These are phyloP conservation scores for Saccharomycodes ludwigii DNA, from an alignment of 805 yeast genomes.

Conservation along the genomic window DNA sequence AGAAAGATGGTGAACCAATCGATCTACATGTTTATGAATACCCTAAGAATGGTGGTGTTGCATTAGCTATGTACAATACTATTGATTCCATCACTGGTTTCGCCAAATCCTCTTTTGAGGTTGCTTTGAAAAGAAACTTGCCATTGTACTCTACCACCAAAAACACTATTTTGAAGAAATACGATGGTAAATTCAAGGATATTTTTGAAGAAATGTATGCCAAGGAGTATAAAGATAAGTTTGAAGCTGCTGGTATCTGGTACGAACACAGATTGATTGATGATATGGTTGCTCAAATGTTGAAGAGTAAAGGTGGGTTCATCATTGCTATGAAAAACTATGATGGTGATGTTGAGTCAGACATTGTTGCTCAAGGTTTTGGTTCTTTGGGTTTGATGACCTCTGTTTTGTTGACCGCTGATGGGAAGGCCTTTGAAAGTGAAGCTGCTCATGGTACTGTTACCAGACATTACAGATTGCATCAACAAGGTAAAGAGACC, in stretches of 20 bases:
- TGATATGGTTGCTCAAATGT: conserved; percentile 98
- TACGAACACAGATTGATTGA: conserved; percentile 94
- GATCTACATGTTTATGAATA: conserved; percentile 32
- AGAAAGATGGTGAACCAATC: conserved; percentile 26
- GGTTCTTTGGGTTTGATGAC: conserved; percentile 97
- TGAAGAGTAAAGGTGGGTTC: conserved; percentile 89
- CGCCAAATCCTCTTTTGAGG: conserved; percentile 84
- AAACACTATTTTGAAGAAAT: conserved; percentile 86
- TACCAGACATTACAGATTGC: conserved; percentile 91
- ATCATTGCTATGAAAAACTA: conserved; percentile 95
- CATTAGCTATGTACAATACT: conserved; percentile 90
- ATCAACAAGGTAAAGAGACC: conserved; percentile 94
- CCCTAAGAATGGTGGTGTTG: conserved; percentile 58
- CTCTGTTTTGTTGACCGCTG: conserved; percentile 92
- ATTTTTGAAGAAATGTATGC: conserved; percentile 77
- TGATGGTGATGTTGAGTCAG: conserved; percentile 96
- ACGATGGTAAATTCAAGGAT: conserved; percentile 94
- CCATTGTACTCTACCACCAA: conserved; percentile 84
- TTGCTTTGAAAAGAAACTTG: conserved; percentile 68
- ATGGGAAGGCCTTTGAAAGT: conserved; percentile 87
- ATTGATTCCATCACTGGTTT: conserved; percentile 82
- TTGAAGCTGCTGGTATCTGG: conserved; percentile 80
- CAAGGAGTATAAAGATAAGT: conserved; percentile 49
- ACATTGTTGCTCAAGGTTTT: conserved; percentile 95
- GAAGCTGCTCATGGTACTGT: conserved; percentile 99